Evolutionary conservation across 2,329 filamentous ascomycete species (phyloP), one percentile per base, ranked within the genome.

Genomic region (Claviceps digitariae): DNA sequence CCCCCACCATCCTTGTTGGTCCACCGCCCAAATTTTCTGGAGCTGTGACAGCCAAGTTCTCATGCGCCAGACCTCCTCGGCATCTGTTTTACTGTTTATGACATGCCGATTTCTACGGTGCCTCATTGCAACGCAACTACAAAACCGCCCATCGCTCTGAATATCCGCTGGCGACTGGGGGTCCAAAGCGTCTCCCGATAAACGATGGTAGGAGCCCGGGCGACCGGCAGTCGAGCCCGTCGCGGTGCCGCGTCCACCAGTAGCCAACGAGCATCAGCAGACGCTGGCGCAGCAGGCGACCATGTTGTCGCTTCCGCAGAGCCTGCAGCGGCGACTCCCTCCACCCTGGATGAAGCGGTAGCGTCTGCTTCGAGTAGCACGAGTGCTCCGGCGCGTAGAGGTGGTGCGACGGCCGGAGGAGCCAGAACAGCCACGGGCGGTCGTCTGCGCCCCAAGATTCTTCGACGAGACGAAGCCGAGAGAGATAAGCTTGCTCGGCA

Each of bases 381-480:
- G 5, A 56, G 40, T 40, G 38, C 38, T 27, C 13, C 50, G 17
- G 50, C 63, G 17, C 61, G 68, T 2, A 67, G 66, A 23, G 66
- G 65, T 8, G 58, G 65, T 38, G 63, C 67, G 5, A 60, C 70
- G 4, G 64, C 66, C 40, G 65, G 66, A 10, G 27, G 27, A 5
- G 64, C 69, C 15, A 60, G 69, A 29, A 69, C 67, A 20, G 61
- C 67, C n/a, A 62, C 63, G 21, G 55, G 62, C 10, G 67, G 66
- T 41, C 68, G 74, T 40, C 76, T 77, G 51, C 70, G 69, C 51
- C 75, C 75, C 31, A 76, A 71, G 57, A 74, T 72, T 55, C 61
- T 76, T 48, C 69, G 75, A 52, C 66, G 75, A 69, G 73, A 77
- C 63, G 74, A 76, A 53, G 69, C 71, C 7, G 73, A 76, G 51